Conservation (phyloP, 1,139 yeast species). For the Suhomyces coccinellae region DNA sequence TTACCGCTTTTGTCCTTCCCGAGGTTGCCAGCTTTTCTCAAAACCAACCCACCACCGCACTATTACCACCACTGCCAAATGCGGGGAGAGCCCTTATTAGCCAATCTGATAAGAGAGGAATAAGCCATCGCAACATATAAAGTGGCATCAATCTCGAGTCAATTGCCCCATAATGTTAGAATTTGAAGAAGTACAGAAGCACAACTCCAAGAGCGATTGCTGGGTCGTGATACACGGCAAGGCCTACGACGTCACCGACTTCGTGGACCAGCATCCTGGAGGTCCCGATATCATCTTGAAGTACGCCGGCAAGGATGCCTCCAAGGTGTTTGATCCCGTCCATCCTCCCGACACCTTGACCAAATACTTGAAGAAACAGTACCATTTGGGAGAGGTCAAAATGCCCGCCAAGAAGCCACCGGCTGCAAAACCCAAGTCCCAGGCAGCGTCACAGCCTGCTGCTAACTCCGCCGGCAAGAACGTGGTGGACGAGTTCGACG, state of each 20-base stretch:
- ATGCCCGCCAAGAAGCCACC: conserved; percentile 16
- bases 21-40: background rate
- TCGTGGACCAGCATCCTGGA: conserved; percentile 54
- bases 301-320: conserved; percentile 61
- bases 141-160: background rate
- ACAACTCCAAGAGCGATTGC: conserved; percentile 45
- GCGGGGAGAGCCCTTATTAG: conserved; percentile 5
- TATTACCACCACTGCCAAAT: background rate
- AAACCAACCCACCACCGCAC: conserved; percentile 1
- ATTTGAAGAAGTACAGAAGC: conserved; percentile 38
- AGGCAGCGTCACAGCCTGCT: background rate
- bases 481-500: conserved; percentile 46
- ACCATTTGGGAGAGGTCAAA: conserved; percentile 37
- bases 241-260: conserved; percentile 52
- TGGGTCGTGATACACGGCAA: conserved; percentile 57
- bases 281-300: conserved; percentile 53
- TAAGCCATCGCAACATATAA: conserved; percentile 1
- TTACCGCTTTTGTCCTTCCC: background rate
- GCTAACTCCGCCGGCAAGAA: conserved; percentile 4
- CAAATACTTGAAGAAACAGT: conserved; percentile 37
- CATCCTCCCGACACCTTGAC: conserved; percentile 80
- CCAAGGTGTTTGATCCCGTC: conserved; percentile 65
- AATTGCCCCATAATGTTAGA: conserved; percentile 18
- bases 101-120: background rate
- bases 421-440: conserved; percentile 5